A percentile compares a stretch with the other conserved stretches of the same genome.
These are phyloP conservation scores for Exophiala xenobiotica DNA, from an alignment of 2,329 filamentous ascomycete species.

Conservation along the genomic window DNA sequence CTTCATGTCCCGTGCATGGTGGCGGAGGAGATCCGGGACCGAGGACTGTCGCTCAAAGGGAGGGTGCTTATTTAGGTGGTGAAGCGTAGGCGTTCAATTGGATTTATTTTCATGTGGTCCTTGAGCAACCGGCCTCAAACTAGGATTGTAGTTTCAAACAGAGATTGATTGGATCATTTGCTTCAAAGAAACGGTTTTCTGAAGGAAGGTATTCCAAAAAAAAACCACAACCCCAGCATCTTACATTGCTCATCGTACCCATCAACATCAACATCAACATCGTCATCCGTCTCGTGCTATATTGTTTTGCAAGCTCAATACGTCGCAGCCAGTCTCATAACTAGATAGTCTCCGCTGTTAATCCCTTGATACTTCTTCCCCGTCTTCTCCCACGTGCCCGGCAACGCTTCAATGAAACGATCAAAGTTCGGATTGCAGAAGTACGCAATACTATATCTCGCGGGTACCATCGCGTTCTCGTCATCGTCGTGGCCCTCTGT, in stretches of 20 bases:
- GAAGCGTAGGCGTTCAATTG: constrained; percentile 18
- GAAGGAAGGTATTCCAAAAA: too few species aligned
- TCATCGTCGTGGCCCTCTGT: constrained; percentile 40
- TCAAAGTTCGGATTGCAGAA: constrained; percentile 87
- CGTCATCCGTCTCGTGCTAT: too few species aligned
- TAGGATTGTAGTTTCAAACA: too few species aligned
- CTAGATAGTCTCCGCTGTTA: constrained; percentile 77
- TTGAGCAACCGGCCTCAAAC: not conserved
- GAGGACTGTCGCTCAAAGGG: constrained; percentile 10
- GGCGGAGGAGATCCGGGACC: constrained; percentile 12
- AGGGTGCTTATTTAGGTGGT: constrained; percentile 12
- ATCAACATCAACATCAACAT: too few species aligned
- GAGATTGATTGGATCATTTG: too few species aligned
- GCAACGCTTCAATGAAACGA: constrained; percentile 73
- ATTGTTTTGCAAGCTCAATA: constrained; percentile 56
- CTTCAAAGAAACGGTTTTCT: too few species aligned
- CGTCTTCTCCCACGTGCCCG: constrained; percentile 66
- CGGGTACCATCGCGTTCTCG: constrained; percentile 56
- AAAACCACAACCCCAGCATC: too few species aligned
- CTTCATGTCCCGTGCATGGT: not conserved
- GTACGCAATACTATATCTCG: constrained; percentile 82
- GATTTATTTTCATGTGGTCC: not conserved
- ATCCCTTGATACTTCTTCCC: constrained; percentile 75
- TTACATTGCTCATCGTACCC: too few species aligned
- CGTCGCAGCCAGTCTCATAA: constrained; percentile 74